Base-by-base conservation (phyloP, 2,329 filamentous ascomycete genomes). In the Phaeomoniella chlamydospora region DNA sequence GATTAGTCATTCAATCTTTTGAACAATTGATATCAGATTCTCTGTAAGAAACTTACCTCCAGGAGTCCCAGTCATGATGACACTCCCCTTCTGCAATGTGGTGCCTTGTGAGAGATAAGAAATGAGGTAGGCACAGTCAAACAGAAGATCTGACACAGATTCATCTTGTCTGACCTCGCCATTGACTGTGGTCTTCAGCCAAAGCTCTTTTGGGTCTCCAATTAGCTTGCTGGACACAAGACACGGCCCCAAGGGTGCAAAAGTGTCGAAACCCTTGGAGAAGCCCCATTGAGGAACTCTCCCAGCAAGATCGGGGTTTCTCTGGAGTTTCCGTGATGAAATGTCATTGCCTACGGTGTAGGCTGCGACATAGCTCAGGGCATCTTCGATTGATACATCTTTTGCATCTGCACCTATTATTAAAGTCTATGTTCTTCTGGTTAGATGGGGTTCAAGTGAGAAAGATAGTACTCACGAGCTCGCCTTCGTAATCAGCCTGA, bases 241-340 rank as follows among this genome's bases (percentile, higher is more conserved):
- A n/a, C n/a, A n/a, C 72, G 52, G n/a, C 57, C 44, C 18, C 54
- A 49, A 31, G 59, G 59, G 5, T 65, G 64, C 2, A 72, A 62
- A 5, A 68, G 67, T 15, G 71, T 56, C 0, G 68, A 68, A 1
- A 68, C 69, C 57, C 72, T 72, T 0, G 68, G 68, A 41, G 68
- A 73, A 42, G 66, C 72, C 0, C 67, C 70, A 45, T 74, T 68
- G 0, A 61, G 51, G 0, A 63, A 69, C 46, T 74, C 74, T 58
- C 70, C 70, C 34, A 75, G 63, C 37, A 65, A 74, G 47, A 73
- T 74, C 73, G 39, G 74, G 70, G 34, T 74, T 68, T 16, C 67
- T 50, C 47, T 74, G 70, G 43, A 61, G 44, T 31, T 66, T 65
- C 9, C 70, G 52, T 0, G 68, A 67, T 0, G 69, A 70, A n/a